phyloP scores from a whole-genome alignment of 495 filamentous ascomycete genomes.

The Pyrenula aspistea region DNA sequence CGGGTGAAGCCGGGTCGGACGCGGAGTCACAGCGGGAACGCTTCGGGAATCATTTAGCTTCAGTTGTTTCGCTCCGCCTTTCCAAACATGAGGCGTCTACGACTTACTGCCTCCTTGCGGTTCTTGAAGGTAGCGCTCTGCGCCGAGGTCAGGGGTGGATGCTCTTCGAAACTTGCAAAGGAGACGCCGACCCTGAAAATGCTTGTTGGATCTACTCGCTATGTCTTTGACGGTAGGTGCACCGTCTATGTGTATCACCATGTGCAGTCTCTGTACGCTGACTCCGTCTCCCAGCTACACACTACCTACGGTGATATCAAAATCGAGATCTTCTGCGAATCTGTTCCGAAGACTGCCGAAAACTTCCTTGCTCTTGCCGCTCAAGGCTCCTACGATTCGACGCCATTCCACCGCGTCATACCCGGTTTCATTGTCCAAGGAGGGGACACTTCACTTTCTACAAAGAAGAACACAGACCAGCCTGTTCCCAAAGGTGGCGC shows the following conservation, averaged over 20 bases:
- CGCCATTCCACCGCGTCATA: conserved; percentile 85
- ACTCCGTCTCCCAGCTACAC: conserved; percentile 45
- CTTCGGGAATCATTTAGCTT: no score
- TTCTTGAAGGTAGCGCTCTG: no score
- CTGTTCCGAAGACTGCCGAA: conserved; percentile 83
- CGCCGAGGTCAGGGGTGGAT: no score
- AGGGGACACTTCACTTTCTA: conserved; percentile 56
- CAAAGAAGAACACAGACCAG: conserved; percentile 28
- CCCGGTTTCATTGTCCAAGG: conserved; percentile 88
- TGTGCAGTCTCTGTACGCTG: not conserved
- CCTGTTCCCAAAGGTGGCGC: conserved; percentile 63
- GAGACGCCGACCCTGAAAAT: not conserved
- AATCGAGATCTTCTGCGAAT: conserved; percentile 92
- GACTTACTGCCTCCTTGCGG: no score
- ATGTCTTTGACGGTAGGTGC: not conserved
- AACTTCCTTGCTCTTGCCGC: conserved; percentile 97
- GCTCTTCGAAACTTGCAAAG: no score
- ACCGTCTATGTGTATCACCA: not conserved
- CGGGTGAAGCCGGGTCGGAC: no score
- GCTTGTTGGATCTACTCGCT: not conserved
- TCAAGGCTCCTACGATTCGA: conserved; percentile 71
- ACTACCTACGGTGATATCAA: conserved; percentile 87
- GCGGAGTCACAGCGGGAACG: no score
- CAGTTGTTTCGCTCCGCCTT: no score
- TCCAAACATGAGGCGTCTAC: no score